A percentile compares a stretch with the other conserved stretches of the same genome.
phyloP scores from a whole-genome alignment of 2,329 filamentous ascomycete genomes.

The Pseudogymnoascus sp. region DNA sequence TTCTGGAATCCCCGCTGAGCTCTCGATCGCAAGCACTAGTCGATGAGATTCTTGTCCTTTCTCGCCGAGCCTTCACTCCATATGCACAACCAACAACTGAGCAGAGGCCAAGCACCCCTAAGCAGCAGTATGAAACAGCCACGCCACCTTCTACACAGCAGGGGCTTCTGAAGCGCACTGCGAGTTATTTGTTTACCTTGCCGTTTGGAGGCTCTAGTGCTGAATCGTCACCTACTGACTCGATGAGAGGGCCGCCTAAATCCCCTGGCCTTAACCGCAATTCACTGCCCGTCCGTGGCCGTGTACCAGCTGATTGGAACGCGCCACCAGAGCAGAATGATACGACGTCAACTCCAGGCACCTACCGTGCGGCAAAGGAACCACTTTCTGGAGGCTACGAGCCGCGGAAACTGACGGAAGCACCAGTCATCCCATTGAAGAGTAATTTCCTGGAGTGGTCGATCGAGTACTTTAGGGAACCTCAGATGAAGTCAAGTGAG shows the following conservation, averaged over 20 bases:
- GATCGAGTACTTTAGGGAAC: constrained; percentile 94
- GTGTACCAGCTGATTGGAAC: constrained; percentile 51
- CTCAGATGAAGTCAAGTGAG: constrained; percentile 95
- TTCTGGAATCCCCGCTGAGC: constrained; percentile 72
- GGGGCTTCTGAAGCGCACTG: constrained; percentile 56
- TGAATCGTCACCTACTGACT: constrained; percentile 24
- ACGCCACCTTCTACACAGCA: constrained; percentile 46
- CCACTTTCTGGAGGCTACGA: constrained; percentile 74
- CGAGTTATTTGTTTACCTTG: constrained; percentile 53
- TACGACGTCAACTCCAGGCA: constrained; percentile 55
- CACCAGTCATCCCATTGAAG: constrained; percentile 64
- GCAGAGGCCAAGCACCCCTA: constrained; percentile 26
- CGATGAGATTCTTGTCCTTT: constrained; percentile 59
- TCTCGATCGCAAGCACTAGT: constrained; percentile 64
- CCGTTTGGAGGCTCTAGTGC: constrained; percentile 39
- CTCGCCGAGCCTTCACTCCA: constrained; percentile 40
- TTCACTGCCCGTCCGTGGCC: constrained; percentile 30
- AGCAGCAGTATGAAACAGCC: constrained; percentile 21
- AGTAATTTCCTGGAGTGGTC: constrained; percentile 93
- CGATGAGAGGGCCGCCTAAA: constrained; percentile 21
- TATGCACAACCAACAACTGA: constrained; percentile 22
- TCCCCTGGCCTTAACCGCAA: constrained; percentile 23
- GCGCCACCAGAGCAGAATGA: constrained; percentile 71
- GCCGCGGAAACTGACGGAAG: constrained; percentile 50
- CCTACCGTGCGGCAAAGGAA: constrained; percentile 68